Base-by-base conservation (phyloP, 805 yeast genomes). In the Candida corydali region DNA sequence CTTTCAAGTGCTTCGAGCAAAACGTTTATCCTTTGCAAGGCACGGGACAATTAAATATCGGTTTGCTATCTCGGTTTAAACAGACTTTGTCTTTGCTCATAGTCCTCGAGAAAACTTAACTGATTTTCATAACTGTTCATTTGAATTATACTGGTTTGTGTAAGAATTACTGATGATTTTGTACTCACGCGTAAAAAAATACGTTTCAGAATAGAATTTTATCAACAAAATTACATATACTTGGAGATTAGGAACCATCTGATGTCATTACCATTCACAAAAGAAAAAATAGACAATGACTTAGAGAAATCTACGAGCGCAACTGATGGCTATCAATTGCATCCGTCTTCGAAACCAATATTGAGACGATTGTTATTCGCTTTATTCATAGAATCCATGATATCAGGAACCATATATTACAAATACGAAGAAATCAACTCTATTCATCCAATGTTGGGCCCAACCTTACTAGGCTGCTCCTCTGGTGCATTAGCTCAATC, bases 401-500 rank as follows among this genome's bases (percentile, higher is more conserved):
- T 57, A 6, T 52, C 65, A 5, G n/a, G 51, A 17, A 31, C 44
- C 16, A 43, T 65, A 14, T 62, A 64, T 43, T 47, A 36, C 40
- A 50, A 60, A 26, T 67, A 65, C 41, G 59, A 49, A 10, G 26
- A 27, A 10, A 34, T 65, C 8, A 36, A 46, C 10, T 26, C 34
- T 8, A 24, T 50, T 34, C 48, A 51, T 29, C 57, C 56, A 11
- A 49, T 64, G 26, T 32, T 65, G 19, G 71, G 65, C 2, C 69
- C 71, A 4, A 42, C 65, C 4, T 45, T 65, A 10, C 45, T 67
- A 36, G 71, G 73, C 2, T 55, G 65, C 8, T 50, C 58, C 1
- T 57, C 70, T 1, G 71, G 70, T 2, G 67, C 65, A 16, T 49
- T 65, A 37, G 73, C 72, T 2, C 72, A 66, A 47, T 59, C 70